phyloP scores from a whole-genome alignment of 768 basidiomycete genomes.

The Chalciporus pseudorubinellus region DNA sequence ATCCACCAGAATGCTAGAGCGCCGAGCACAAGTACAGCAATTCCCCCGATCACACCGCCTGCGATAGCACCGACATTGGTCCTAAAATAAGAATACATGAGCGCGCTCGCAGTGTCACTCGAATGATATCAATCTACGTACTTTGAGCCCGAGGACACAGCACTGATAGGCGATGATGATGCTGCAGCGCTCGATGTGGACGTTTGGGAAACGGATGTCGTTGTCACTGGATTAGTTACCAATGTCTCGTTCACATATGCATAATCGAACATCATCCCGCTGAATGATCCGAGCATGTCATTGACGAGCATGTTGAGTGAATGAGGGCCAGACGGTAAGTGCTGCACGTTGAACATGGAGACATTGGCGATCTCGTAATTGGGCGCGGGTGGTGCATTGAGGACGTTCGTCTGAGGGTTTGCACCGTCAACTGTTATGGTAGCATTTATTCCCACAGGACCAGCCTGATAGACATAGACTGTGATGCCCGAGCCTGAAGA shows the following conservation, averaged over 20 bases:
- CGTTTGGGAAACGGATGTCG: neutral
- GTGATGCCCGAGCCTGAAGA: constrained; percentile 22
- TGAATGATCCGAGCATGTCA: constrained; percentile 21
- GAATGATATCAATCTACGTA: constrained; percentile 3
- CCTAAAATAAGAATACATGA: constrained; percentile 3
- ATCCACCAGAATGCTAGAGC: constrained; percentile 9
- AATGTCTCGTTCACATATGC: constrained; percentile 20
- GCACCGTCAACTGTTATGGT: constrained; percentile 17
- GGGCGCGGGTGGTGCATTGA: constrained; percentile 18
- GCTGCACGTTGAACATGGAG: constrained; percentile 25
- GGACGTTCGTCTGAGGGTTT: constrained; percentile 12
- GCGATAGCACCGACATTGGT: constrained; percentile 7
- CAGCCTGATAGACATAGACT: constrained; percentile 23
- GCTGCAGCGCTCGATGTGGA: neutral
- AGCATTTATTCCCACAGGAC: constrained; percentile 24
- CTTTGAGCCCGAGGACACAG: constrained; percentile 4
- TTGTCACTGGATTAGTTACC: constrained; percentile 6
- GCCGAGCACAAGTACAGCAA: constrained; percentile 7
- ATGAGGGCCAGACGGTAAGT: constrained; percentile 15
- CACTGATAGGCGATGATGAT: neutral
- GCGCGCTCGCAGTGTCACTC: neutral
- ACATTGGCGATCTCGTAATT: constrained; percentile 20
- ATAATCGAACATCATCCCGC: constrained; percentile 27
- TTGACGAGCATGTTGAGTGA: constrained; percentile 14
- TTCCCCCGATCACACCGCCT: constrained; percentile 11